Evolutionary conservation across 2,329 filamentous ascomycete species (phyloP).

Genomic region (Fusarium devonianum): DNA sequence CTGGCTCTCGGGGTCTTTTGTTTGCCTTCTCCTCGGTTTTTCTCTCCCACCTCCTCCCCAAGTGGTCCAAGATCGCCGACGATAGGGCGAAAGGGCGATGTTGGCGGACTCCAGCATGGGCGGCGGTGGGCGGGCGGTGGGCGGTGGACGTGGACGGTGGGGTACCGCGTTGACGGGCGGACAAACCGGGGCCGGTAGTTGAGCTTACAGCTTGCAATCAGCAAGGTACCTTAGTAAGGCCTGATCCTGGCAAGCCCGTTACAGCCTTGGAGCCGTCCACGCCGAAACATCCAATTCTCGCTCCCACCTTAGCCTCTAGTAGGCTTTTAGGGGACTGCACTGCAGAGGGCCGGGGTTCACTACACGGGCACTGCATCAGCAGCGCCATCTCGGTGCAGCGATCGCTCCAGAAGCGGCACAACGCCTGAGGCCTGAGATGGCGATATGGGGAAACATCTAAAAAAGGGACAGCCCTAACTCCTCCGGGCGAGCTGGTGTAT

Average conservation of each 20-base stretch:
- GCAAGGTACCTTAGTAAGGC: no score
- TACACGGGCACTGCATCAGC: constrained; percentile 25
- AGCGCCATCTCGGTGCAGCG: constrained; percentile 26
- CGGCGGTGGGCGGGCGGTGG: constrained; percentile 23
- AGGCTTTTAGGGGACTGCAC: no score
- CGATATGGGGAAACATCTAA: constrained; percentile 30
- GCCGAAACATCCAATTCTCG: constrained; percentile 6
- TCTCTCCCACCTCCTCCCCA: not conserved
- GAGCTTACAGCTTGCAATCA: constrained; percentile 15
- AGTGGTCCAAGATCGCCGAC: constrained; percentile 20
- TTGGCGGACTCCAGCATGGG: constrained; percentile 12
- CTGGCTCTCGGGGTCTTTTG: not conserved
- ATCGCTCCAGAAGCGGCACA: constrained; percentile 28
- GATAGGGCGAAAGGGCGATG: constrained; percentile 19
- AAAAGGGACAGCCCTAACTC: constrained; percentile 28
- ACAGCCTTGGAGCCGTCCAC: constrained; percentile 8
- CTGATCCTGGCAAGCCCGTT: constrained; percentile 16
- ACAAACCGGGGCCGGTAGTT: constrained; percentile 36
- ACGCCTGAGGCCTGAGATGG: constrained; percentile 29
- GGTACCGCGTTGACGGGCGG: constrained; percentile 22
- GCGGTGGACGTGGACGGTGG: constrained; percentile 7
- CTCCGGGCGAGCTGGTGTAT: constrained; percentile 12
- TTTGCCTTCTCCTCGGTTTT: constrained; percentile 15
- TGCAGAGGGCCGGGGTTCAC: constrained; percentile 11
- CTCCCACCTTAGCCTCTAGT: no score